Evolutionary conservation across 2,329 filamentous ascomycete species (phyloP), one percentile per base, ranked within the genome.

Genomic region (Colletotrichum godetiae): DNA sequence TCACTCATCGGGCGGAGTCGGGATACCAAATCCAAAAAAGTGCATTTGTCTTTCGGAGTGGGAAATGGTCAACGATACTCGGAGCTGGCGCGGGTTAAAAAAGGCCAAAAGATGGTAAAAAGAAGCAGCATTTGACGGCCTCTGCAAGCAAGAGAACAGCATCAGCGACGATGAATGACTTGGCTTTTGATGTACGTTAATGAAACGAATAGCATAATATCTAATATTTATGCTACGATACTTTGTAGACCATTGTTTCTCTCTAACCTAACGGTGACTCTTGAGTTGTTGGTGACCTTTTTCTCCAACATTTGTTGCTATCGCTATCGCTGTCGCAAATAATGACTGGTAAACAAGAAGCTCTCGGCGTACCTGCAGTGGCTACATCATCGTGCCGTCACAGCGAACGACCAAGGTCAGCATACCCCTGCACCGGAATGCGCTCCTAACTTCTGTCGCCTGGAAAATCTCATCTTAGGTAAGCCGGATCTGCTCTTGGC

Each of bases 331-430:
- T 19, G 31, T 29, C 31, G 37, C 42, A 29, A 64, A 55, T 13
- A 29, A 24, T 31, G 6, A 24, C 52, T 55, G 15, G 5, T n/a
- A n/a, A 24, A 27, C 3, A 22, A 24, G 62, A 35, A 64, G 69
- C 53, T 72, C 7, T 33, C 8, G 33, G 33, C n/a, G 72, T 74
- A 72, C 68, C 68, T 74, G 72, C 72, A 74, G 72, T 68, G 62
- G 49, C 49, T 74, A 72, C 72, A 72, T 74, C 72, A 74, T 72
- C 52, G 72, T 68, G 57, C 68, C 68, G 68, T 74, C 68, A 74
- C 68, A 49, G 6, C 2, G 7, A 63, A n/a, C 53, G 22, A 2
- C 12, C 24, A 33, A 29, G 37, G 57, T 22, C 60, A 57, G 71
- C 67, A 46, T 33, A 73, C 58, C 71, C 71, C 56, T 73, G 61